These are phyloP conservation scores for Phytopythium litorale DNA, from an alignment of 352 stramenopile genomes.

Conservation along the genomic window DNA sequence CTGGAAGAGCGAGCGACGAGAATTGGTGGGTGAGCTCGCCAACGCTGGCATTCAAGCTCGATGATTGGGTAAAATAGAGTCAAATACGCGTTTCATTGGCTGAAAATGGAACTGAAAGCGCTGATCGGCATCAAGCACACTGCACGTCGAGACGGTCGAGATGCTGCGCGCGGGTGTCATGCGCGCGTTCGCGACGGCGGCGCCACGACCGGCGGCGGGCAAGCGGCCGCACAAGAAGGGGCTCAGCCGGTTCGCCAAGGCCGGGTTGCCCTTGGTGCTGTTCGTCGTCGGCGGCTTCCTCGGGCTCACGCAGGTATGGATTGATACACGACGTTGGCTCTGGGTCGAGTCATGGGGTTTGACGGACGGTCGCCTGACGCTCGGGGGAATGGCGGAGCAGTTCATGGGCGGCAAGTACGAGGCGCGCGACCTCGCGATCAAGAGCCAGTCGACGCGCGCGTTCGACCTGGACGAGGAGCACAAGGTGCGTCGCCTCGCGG, in stretches of 20 bases:
- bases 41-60: neutral
- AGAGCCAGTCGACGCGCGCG: conserved; percentile 74
- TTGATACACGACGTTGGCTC: neutral
- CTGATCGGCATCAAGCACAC: too few relatives aligned
- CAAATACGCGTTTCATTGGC: conserved; percentile 17
- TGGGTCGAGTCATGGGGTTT: too few relatives aligned
- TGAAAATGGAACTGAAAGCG: conserved; percentile 4
- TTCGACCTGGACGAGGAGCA: conserved; percentile 87
- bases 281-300: conserved; percentile 80
- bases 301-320: conserved; percentile 61
- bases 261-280: conserved; percentile 73
- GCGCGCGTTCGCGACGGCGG: conserved; percentile 21
- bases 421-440: conserved; percentile 71
- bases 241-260: conserved; percentile 48
- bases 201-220: conserved; percentile 1
- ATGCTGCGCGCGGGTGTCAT: conserved; percentile 24
- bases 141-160: neutral
- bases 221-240: conserved; percentile 42
- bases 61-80: conserved; percentile 6
- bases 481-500: conserved; percentile 40
- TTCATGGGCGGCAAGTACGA: conserved; percentile 85
- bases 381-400: conserved; percentile 13
- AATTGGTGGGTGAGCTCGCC: conserved; percentile 1
- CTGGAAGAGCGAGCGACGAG: neutral
- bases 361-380: too few relatives aligned